A percentile compares a stretch with the other conserved stretches of the same genome.
Evolutionary conservation across 1,284 basidiomycete genomes (phyloP).

Genomic region (Melampsora abietis-canadensis): DNA sequence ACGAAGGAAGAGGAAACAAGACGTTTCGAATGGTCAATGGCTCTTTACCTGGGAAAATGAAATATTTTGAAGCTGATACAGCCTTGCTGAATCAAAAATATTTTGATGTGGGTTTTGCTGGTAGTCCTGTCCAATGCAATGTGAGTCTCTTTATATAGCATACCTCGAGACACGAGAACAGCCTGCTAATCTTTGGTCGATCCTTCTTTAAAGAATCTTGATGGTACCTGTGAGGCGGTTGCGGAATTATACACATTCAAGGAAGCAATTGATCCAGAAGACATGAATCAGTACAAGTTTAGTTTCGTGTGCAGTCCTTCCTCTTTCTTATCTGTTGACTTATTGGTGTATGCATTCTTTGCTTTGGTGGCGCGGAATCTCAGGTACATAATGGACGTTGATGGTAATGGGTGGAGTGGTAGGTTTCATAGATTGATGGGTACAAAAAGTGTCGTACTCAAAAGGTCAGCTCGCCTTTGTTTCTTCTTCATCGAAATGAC

Average conservation of each 20-base stretch:
- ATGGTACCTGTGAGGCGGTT: constrained; percentile 54
- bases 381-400: constrained; percentile 54
- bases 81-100: constrained; percentile 43
- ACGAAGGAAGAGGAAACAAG: constrained; percentile 19
- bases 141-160: constrained; percentile 35
- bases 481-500: constrained; percentile 46
- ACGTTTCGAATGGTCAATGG: constrained; percentile 15
- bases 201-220: too few relatives aligned
- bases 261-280: constrained; percentile 47
- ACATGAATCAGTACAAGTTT: constrained; percentile 53
- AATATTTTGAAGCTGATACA: constrained; percentile 24
- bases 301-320: not conserved
- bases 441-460: constrained; percentile 46
- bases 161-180: not conserved
- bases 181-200: not conserved
- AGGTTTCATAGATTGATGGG: constrained; percentile 49
- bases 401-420: constrained; percentile 57
- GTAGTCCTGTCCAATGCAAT: constrained; percentile 51
- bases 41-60: not conserved
- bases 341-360: not conserved
- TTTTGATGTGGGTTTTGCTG: constrained; percentile 51
- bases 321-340: not conserved
- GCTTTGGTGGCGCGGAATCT: not conserved
- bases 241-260: constrained; percentile 52
- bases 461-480: constrained; percentile 50